Evolutionary conservation across 208 protist genomes (phyloP).

Genomic region (Acanthamoeba triangularis): DNA sequence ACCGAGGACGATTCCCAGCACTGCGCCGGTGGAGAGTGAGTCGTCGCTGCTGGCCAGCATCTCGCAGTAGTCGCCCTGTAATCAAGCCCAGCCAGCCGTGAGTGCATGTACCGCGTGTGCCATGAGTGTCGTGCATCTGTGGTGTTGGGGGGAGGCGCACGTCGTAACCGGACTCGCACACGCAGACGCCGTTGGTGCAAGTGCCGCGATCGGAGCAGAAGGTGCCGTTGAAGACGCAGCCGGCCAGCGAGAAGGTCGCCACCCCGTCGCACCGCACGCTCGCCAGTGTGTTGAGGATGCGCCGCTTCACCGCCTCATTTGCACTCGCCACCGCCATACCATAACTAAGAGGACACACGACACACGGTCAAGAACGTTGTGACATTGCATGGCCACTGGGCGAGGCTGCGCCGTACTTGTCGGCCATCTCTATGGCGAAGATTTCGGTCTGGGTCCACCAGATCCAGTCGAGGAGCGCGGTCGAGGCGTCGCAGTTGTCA

Average conservation of each 20-base stretch:
- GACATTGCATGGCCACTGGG: background rate
- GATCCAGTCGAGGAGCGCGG: constrained; percentile 26
- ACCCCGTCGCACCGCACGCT: background rate
- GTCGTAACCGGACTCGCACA: background rate
- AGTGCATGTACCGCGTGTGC: background rate
- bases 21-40: constrained; percentile 26
- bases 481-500: background rate
- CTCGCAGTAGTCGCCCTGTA: constrained; percentile 22
- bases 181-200: constrained; percentile 44
- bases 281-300: constrained; percentile 47
- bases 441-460: constrained; percentile 15
- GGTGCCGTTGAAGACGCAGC: constrained; percentile 46
- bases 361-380: background rate
- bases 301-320: constrained; percentile 6
- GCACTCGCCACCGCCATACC: background rate
- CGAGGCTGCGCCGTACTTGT: background rate
- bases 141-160: background rate
- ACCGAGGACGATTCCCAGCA: constrained; percentile 59
- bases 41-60: background rate
- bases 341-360: background rate
- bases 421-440: constrained; percentile 2
- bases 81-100: too few species aligned
- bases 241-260: constrained; percentile 34
- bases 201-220: constrained; percentile 62
- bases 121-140: too few species aligned